phyloP scores from a whole-genome alignment of 73 alveolate genomes.

The Urostyla sp. region DNA sequence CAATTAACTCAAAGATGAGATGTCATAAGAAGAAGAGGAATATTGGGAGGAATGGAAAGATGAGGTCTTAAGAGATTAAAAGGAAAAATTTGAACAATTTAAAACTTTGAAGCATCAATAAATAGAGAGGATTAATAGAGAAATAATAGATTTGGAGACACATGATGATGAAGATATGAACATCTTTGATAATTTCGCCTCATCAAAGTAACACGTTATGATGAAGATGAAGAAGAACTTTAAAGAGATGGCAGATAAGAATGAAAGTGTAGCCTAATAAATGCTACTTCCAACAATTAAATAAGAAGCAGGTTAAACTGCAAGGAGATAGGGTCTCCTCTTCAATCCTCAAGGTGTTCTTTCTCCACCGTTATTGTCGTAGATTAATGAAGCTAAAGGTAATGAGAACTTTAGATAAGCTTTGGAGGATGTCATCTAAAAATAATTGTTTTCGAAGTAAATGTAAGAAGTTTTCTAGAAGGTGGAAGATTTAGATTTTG shows the following conservation, averaged over 20 bases:
- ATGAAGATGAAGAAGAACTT: constrained; percentile 5
- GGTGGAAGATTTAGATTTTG: constrained; percentile 14
- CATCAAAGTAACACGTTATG: constrained; percentile 3
- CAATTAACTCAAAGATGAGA: constrained; percentile 14
- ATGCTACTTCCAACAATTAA: constrained; percentile 12
- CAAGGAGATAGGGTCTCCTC: background rate
- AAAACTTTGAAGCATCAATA: constrained; percentile 11
- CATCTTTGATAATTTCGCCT: constrained; percentile 7
- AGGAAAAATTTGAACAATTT: constrained; percentile 6
- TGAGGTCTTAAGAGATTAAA: constrained; percentile 5
- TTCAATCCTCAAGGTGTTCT: background rate
- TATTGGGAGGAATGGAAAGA: constrained; percentile 32
- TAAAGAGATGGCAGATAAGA: background rate
- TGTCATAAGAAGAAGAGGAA: constrained; percentile 42
- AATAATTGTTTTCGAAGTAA: constrained; percentile 31
- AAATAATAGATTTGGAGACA: constrained; percentile 34
- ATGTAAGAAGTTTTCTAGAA: constrained; percentile 33
- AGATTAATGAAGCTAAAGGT: background rate
- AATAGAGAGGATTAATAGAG: background rate
- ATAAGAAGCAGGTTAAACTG: background rate
- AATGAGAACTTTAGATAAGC: background rate
- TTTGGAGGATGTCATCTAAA: constrained; percentile 1
- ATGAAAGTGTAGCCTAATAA: background rate
- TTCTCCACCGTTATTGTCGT: background rate
- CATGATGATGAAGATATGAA: constrained; percentile 42